phyloP scores from a whole-genome alignment of 495 filamentous ascomycete genomes.

The Hyphodiscus hymeniophilus region DNA sequence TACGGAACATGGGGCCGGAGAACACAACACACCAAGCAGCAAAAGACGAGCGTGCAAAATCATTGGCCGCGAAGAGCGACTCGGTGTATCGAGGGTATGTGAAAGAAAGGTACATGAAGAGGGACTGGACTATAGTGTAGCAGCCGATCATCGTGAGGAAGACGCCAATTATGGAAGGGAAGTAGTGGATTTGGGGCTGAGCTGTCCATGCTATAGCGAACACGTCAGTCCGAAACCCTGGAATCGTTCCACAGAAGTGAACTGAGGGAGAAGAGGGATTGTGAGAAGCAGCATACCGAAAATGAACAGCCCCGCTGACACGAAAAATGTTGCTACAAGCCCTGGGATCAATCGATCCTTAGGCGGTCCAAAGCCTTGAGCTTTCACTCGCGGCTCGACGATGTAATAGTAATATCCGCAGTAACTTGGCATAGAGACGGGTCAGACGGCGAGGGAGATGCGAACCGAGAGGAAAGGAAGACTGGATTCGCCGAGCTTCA shows the following conservation, averaged over 20 bases:
- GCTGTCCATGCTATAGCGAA: constrained; percentile 48
- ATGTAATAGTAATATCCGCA: constrained; percentile 40
- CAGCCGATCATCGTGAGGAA: constrained; percentile 41
- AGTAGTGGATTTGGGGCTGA: constrained; percentile 49
- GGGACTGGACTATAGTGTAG: constrained; percentile 45
- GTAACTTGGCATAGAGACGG: constrained; percentile 45
- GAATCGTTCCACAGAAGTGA: too few species aligned
- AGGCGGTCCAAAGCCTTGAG: constrained; percentile 36
- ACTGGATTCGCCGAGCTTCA: constrained; percentile 52
- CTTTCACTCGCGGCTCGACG: constrained; percentile 39
- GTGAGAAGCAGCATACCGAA: constrained; percentile 30
- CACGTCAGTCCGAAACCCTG: too few species aligned
- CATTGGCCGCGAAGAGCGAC: constrained; percentile 53
- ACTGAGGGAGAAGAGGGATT: too few species aligned
- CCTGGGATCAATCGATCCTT: constrained; percentile 50
- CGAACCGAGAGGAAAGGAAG: constrained; percentile 57
- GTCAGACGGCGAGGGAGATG: constrained; percentile 37
- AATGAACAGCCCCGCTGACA: constrained; percentile 53
- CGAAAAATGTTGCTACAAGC: constrained; percentile 40
- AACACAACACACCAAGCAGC: constrained; percentile 53
- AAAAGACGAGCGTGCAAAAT: constrained; percentile 45
- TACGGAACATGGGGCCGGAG: constrained; percentile 44
- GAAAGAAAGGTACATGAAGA: constrained; percentile 56
- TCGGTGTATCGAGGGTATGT: constrained; percentile 58
- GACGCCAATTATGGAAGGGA: constrained; percentile 51